Conservation (phyloP, 2,329 filamentous ascomycete species). For the Aotearoamyces nothofagi region DNA sequence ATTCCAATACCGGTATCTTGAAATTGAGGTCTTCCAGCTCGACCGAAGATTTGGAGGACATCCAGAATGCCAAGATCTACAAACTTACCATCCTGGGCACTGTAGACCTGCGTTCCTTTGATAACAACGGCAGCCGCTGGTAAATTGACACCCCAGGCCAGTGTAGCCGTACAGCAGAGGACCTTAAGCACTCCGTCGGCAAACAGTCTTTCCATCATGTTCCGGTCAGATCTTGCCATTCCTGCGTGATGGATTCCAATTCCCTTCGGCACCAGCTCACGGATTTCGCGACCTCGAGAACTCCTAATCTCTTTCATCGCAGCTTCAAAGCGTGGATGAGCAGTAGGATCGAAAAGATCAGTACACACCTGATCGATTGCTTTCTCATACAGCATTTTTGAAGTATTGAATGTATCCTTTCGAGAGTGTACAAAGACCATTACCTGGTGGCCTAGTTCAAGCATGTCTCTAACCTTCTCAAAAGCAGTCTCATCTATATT, state of each 20-base stretch:
- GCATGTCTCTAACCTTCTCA: conserved; percentile 90
- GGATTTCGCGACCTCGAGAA: conserved; percentile 71
- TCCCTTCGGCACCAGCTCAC: conserved; percentile 80
- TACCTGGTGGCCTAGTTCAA: conserved; percentile 81
- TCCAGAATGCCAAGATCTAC: conserved; percentile 93
- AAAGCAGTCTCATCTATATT: conserved; percentile 81
- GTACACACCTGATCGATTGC: conserved; percentile 65
- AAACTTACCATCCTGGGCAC: conserved; percentile 90
- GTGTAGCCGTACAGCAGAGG: conserved; percentile 91
- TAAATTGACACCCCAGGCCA: conserved; percentile 98
- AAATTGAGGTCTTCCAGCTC: conserved; percentile 93
- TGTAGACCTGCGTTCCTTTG: conserved; percentile 96
- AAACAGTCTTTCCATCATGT: conserved; percentile 90
- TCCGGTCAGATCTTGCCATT: conserved; percentile 87
- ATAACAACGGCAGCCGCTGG: conserved; percentile 94
- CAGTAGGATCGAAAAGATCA: conserved; percentile 69
- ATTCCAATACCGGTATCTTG: conserved; percentile 96
- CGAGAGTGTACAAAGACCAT: conserved; percentile 99
- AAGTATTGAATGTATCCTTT: conserved; percentile 83
- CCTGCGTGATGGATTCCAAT: conserved; percentile 94
- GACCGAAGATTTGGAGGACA: conserved; percentile 94
- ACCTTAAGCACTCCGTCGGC: conserved; percentile 87
- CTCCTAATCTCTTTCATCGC: conserved; percentile 75
- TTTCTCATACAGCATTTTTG: conserved; percentile 73
- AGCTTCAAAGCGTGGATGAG: conserved; percentile 65